Conservation (phyloP, 352 stramenopile species). For the Globisporangium uncinulatum region DNA sequence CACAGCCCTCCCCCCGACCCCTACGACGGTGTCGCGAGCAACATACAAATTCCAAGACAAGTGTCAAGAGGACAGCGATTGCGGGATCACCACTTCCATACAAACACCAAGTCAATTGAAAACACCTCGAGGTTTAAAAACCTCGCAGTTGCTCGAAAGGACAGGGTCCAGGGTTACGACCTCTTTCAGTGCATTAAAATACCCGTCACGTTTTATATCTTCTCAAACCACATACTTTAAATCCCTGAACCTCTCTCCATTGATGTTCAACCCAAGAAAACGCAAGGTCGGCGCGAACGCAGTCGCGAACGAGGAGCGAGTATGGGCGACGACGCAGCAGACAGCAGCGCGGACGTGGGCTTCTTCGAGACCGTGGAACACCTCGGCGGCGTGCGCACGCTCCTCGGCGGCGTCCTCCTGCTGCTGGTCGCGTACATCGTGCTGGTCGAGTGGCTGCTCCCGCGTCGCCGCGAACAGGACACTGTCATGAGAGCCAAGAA, state of each 20-base stretch:
- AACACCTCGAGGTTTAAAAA: background rate
- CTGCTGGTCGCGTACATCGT: slow-evolving; percentile 30
- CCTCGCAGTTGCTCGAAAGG: background rate
- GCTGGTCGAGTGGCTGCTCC: slow-evolving; percentile 43
- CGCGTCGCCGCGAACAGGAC: slow-evolving; percentile 16
- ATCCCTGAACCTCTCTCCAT: too few relatives aligned
- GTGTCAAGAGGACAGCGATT: background rate
- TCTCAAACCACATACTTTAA: background rate
- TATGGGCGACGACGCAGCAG: background rate
- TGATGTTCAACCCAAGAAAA: slow-evolving; percentile 15
- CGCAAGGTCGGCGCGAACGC: background rate
- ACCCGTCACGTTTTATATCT: background rate
- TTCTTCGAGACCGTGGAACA: slow-evolving; percentile 44
- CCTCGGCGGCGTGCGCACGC: slow-evolving; percentile 21
- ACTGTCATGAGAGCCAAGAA: background rate
- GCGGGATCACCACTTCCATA: background rate
- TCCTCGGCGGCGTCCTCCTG: slow-evolving; percentile 27
- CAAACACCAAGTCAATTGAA: background rate
- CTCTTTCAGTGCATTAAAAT: background rate
- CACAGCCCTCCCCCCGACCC: background rate
- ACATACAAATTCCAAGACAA: background rate
- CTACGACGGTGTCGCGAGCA: background rate
- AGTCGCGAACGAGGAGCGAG: background rate
- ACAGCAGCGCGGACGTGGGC: slow-evolving; percentile 14
- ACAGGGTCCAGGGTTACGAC: background rate